Evolutionary conservation across 352 stramenopile species (phyloP).

Genomic region (Phytopythium sindhum): DNA sequence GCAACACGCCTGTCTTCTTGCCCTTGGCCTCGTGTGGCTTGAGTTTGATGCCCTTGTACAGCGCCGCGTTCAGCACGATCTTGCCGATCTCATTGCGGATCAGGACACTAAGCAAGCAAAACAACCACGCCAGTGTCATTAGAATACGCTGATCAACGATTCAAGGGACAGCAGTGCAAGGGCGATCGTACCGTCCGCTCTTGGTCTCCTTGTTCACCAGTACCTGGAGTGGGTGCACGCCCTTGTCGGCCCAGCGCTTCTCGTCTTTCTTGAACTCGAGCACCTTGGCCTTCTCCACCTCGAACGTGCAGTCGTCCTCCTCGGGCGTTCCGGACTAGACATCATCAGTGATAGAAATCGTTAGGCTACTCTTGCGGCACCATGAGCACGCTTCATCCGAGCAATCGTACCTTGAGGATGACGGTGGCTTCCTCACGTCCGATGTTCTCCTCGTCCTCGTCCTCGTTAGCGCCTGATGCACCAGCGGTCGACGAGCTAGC

Average conservation of each 20-base stretch:
- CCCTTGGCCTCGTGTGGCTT: conserved; percentile 65
- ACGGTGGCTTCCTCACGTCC: conserved; percentile 82
- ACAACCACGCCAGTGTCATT: background rate
- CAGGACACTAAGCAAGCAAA: conserved; percentile 41
- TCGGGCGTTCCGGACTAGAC: conserved; percentile 52
- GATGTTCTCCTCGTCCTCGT: conserved; percentile 80
- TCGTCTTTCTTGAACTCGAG: conserved; percentile 87
- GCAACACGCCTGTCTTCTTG: conserved; percentile 69
- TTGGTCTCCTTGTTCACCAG: conserved; percentile 76
- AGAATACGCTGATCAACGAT: background rate
- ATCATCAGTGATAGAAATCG: conserved; percentile 1
- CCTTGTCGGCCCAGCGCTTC: conserved; percentile 87
- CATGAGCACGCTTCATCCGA: background rate
- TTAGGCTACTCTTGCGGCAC: background rate
- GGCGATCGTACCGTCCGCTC: conserved; percentile 37
- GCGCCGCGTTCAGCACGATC: conserved; percentile 76
- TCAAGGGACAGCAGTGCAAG: background rate
- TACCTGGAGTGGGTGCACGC: conserved; percentile 74
- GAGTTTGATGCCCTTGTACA: conserved; percentile 78
- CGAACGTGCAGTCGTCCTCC: conserved; percentile 75
- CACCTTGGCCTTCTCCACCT: conserved; percentile 74
- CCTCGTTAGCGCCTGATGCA: conserved; percentile 13
- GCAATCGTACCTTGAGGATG: conserved; percentile 72
- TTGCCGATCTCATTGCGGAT: conserved; percentile 86
- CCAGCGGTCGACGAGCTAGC: conserved; percentile 11